A percentile compares a stretch with the other conserved stretches of the same genome.
phyloP scores from a whole-genome alignment of 2,329 filamentous ascomycete genomes.

The Aphanocladium album region DNA sequence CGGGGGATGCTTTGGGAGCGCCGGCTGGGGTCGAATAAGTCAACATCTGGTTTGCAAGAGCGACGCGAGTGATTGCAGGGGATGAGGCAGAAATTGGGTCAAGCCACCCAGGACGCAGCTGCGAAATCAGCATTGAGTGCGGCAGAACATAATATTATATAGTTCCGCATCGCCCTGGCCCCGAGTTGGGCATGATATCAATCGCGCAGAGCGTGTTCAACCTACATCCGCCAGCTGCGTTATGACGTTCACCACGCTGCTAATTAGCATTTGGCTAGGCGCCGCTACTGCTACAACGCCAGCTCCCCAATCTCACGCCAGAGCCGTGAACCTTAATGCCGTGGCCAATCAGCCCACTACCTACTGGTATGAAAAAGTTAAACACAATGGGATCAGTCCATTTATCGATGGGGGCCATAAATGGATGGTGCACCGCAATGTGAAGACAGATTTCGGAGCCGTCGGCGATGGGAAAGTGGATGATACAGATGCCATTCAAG shows the following conservation, averaged over 20 bases:
- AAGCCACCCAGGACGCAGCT: not conserved
- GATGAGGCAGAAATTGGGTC: not conserved
- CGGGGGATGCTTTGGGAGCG: not conserved
- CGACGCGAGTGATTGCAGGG: too few species aligned
- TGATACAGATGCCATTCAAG: conserved; percentile 67
- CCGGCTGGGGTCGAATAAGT: not conserved
- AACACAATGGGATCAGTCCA: conserved; percentile 18
- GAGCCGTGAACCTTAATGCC: too few species aligned
- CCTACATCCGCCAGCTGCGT: too few species aligned
- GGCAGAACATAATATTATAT: too few species aligned
- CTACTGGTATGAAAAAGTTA: conserved; percentile 17
- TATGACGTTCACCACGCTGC: too few species aligned
- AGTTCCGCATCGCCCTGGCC: too few species aligned
- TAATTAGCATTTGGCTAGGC: not conserved
- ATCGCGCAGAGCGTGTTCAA: too few species aligned
- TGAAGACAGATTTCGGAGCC: conserved; percentile 60
- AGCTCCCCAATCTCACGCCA: too few species aligned
- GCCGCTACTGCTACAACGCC: not conserved
- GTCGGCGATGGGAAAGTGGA: conserved; percentile 60
- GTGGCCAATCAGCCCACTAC: not conserved
- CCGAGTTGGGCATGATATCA: too few species aligned
- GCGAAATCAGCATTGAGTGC: not conserved
- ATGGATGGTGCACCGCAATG: conserved; percentile 61
- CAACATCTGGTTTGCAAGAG: not conserved
- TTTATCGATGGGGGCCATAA: conserved; percentile 15